Base-by-base conservation (phyloP, 768 basidiomycete genomes). In the Austroboletus eburneus region DNA sequence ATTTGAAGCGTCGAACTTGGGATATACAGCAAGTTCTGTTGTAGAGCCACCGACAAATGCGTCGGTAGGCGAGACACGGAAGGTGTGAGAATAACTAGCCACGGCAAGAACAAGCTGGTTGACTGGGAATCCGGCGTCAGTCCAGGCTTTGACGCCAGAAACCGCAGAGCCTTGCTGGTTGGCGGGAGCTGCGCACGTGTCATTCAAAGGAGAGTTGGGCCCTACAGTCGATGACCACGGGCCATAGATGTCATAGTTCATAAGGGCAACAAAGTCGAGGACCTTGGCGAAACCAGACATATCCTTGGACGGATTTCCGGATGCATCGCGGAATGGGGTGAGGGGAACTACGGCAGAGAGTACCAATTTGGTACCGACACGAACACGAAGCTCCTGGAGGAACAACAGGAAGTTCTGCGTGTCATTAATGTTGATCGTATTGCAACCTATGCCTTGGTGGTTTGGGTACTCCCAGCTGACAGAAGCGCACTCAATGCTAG, bases 391-490 rank as follows among this genome's bases (percentile, higher is more conserved):
- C 27, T 77, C 74, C 54, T 83, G 72, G 10, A 97, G 72, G 71
- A 94, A 90, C 4, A 68, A 51, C 29, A 93, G 76, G 67, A 86
- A 88, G 64, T 96, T 94, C 25, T 76, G 69, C 0, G 82, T 78
- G 61, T 98, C 94, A 44, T 73, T 50, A 1, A 42, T 7, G 17
- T 63, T 63, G 49, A 81, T 72, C 1, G 62, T 63, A 63, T 93
- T 94, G 56, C 85, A 87, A 1, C 77, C 77, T 3, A 83, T 71
- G 23, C 89, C 88, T 41, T 71, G 65, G 9, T 68, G 56, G 45
- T 74, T 79, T 2, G 91, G 90, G 57, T 85, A 91, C 66, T 94
- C 91, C 90, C 90, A 93, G 59, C 87, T 90, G 43, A 33, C n/a
- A 43, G 50, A 73, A 17, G 9, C 17, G 16, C 4, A 7, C 3